These are phyloP conservation scores for Candolleomyces aberdarensis DNA, from an alignment of 768 basidiomycete species.

Conservation along the genomic window DNA sequence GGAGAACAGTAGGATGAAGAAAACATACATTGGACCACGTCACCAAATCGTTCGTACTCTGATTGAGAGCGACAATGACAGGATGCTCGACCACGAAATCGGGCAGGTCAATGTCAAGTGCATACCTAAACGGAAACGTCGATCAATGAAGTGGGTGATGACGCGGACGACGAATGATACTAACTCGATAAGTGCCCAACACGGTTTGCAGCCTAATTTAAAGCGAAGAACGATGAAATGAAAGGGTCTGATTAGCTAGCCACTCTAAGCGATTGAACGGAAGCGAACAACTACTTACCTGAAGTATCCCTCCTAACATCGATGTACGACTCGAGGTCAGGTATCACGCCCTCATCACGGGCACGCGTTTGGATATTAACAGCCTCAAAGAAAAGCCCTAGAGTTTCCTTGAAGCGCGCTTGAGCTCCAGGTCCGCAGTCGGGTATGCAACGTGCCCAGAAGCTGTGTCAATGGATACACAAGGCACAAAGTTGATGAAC, in stretches of 20 bases:
- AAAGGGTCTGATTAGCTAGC: not conserved
- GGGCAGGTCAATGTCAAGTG: slow-evolving; percentile 65
- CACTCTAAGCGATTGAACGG: not conserved
- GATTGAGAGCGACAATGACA: slow-evolving; percentile 54
- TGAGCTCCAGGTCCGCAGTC: slow-evolving; percentile 57
- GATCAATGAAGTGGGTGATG: not conserved
- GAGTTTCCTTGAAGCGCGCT: slow-evolving; percentile 67
- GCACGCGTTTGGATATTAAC: slow-evolving; percentile 60
- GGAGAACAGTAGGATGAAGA: not conserved
- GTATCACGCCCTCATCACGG: slow-evolving; percentile 50
- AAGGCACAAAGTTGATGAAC: not conserved
- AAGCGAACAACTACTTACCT: slow-evolving; percentile 30
- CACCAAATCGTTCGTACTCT: slow-evolving; percentile 73
- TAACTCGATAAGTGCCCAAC: slow-evolving; percentile 74
- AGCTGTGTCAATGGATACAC: slow-evolving; percentile 35
- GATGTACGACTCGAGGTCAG: slow-evolving; percentile 74
- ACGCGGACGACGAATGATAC: not conserved
- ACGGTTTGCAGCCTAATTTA: slow-evolving; percentile 57
- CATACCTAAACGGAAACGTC: slow-evolving; percentile 42
- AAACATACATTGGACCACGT: slow-evolving; percentile 77
- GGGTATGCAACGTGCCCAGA: slow-evolving; percentile 61
- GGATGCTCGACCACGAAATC: slow-evolving; percentile 69
- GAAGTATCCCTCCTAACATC: slow-evolving; percentile 70
- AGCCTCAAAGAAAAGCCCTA: slow-evolving; percentile 67
- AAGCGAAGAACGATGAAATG: not conserved